A percentile compares a stretch with the other conserved stretches of the same genome.
phyloP scores from a whole-genome alignment of 345 rosid species.

The Salix exigua region DNA sequence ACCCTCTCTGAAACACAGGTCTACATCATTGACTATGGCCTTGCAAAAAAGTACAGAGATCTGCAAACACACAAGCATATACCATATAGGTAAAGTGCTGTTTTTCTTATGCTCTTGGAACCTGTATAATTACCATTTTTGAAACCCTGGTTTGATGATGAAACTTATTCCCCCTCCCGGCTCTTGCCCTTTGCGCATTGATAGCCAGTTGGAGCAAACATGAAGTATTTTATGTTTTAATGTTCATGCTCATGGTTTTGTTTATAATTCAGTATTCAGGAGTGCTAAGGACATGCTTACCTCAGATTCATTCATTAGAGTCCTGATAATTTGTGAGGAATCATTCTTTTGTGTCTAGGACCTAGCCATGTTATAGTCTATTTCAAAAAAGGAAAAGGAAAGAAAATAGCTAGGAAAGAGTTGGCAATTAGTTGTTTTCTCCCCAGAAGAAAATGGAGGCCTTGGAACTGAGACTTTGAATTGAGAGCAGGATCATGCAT shows the following conservation, averaged over 20 bases:
- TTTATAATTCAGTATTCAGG: neutral
- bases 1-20: slow-evolving; percentile 11
- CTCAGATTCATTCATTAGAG: neutral
- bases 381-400: neutral
- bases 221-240: neutral
- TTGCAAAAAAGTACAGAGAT: slow-evolving; percentile 34
- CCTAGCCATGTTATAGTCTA: neutral
- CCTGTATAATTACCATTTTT: neutral
- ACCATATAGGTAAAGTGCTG: slow-evolving; percentile 24
- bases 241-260: neutral
- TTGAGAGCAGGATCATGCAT: neutral
- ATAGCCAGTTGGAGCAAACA: neutral
- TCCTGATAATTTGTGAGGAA: neutral
- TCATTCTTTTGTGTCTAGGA: neutral
- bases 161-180: neutral
- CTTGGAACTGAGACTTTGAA: neutral
- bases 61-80: slow-evolving; percentile 37
- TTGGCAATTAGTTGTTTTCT: neutral
- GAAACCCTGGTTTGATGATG: neutral
- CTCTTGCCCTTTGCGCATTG: neutral
- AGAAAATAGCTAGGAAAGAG: neutral
- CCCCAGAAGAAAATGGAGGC: neutral
- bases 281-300: neutral
- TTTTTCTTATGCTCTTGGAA: neutral
- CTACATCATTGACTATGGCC: slow-evolving; percentile 34